Conservation (phyloP, 1,139 yeast species). For the Blastobotrys proliferans region DNA sequence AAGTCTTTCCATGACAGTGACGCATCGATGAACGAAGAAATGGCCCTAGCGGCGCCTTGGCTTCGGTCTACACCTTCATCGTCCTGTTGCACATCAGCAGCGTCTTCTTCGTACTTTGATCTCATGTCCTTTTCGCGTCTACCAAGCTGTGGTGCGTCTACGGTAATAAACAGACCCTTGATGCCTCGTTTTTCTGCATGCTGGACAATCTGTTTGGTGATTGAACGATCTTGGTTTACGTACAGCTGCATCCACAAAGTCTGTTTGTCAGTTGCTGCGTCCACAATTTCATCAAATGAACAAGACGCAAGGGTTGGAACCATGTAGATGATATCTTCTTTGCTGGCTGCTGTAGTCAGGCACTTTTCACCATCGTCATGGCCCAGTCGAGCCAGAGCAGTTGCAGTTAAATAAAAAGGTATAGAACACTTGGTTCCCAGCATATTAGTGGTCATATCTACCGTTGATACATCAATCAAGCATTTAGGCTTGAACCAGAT, state of each 20-base stretch:
- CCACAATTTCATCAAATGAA: slow-evolving; percentile 53
- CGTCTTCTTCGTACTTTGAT: slow-evolving; percentile 59
- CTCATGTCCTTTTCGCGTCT: slow-evolving; percentile 69
- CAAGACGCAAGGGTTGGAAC: slow-evolving; percentile 54
- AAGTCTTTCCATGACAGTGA: slow-evolving; percentile 64
- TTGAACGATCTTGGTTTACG: slow-evolving; percentile 65
- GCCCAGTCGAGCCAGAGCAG: slow-evolving; percentile 54
- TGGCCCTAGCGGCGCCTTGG: slow-evolving; percentile 86
- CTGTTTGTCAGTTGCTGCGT: slow-evolving; percentile 47
- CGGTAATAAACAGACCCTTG: slow-evolving; percentile 79
- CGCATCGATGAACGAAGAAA: slow-evolving; percentile 83
- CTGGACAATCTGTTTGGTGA: slow-evolving; percentile 56
- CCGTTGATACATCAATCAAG: slow-evolving; percentile 63
- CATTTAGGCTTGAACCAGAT: slow-evolving; percentile 80
- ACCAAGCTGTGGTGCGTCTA: slow-evolving; percentile 95
- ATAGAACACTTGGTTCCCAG: slow-evolving; percentile 44
- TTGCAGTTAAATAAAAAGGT: slow-evolving; percentile 57
- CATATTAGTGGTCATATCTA: slow-evolving; percentile 51
- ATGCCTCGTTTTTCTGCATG: slow-evolving; percentile 75
- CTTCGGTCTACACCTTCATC: slow-evolving; percentile 52
- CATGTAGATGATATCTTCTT: slow-evolving; percentile 50
- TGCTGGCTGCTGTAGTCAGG: slow-evolving; percentile 48
- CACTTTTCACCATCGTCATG: slow-evolving; percentile 53
- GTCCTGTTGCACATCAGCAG: slow-evolving; percentile 44
- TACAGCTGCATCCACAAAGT: slow-evolving; percentile 90